A percentile compares a stretch with the other conserved stretches of the same genome.
phyloP scores from a whole-genome alignment of 768 basidiomycete genomes.

The Panaeolus cyanescens region DNA sequence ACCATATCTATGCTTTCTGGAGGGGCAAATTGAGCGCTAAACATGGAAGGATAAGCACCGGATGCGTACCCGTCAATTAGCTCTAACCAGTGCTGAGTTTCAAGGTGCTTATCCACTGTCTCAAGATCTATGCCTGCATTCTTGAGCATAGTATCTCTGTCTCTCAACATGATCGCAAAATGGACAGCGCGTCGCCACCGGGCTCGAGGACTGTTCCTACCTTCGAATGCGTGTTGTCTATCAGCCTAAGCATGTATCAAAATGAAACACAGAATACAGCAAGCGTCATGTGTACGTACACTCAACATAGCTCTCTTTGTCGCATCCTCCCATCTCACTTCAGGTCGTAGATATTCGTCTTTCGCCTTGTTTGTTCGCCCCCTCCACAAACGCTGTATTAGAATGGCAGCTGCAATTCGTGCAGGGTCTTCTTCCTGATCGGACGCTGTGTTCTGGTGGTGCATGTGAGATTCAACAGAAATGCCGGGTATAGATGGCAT shows the following conservation, averaged over 20 bases:
- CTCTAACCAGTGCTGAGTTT: conserved; percentile 68
- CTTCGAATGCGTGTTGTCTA: conserved; percentile 42
- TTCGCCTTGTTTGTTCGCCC: conserved; percentile 24
- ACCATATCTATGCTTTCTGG: conserved; percentile 62
- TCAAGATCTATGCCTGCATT: conserved; percentile 29
- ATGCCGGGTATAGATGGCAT: conserved; percentile 2
- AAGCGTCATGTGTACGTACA: conserved; percentile 24
- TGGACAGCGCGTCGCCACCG: conserved; percentile 52
- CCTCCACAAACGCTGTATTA: conserved; percentile 44
- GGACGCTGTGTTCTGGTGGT: background rate
- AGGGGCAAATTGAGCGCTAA: background rate
- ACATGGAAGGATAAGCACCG: conserved; percentile 12
- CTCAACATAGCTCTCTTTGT: conserved; percentile 34
- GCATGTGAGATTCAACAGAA: background rate
- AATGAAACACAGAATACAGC: background rate
- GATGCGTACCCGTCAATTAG: conserved; percentile 58
- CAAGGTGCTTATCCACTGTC: conserved; percentile 47
- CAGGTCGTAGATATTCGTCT: conserved; percentile 28
- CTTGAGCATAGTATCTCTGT: conserved; percentile 41
- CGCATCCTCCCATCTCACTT: conserved; percentile 41
- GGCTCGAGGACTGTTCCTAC: conserved; percentile 43
- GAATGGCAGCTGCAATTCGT: conserved; percentile 30
- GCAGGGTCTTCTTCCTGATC: conserved; percentile 22
- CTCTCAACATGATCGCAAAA: conserved; percentile 41
- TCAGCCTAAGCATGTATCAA: conserved; percentile 29